phyloP scores from a whole-genome alignment of 192 early-diverging fungal species.

The Funneliformis geosporum region DNA sequence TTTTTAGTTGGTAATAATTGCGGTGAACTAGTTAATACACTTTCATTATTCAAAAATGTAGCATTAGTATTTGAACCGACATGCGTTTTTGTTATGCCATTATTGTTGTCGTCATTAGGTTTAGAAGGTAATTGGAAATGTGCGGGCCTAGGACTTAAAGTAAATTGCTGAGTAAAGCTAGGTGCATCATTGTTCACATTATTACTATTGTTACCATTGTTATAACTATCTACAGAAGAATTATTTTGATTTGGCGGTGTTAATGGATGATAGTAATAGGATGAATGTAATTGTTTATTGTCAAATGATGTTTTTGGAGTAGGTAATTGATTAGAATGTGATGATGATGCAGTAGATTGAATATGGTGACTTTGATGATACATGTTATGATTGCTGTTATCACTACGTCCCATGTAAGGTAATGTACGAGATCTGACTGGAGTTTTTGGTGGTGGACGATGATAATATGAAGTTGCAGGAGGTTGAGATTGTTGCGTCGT shows the following conservation, averaged over 20 bases:
- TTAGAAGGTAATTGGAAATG: neutral
- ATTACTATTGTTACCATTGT: neutral
- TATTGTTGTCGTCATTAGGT: neutral
- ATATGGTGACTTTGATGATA: neutral
- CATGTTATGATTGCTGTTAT: neutral
- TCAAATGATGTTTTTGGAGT: conserved; percentile 11
- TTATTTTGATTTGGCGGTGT: neutral
- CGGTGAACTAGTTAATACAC: neutral
- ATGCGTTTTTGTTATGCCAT: neutral
- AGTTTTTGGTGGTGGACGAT: neutral
- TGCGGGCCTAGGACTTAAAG: neutral
- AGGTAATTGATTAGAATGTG: neutral
- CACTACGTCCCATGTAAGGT: neutral
- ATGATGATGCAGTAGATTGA: neutral
- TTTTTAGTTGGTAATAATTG: neutral
- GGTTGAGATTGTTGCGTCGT: neutral
- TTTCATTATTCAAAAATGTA: neutral
- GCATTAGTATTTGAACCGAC: neutral
- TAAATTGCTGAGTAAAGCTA: conserved; percentile 14
- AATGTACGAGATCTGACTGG: neutral
- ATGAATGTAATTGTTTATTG: conserved; percentile 17
- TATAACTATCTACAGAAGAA: neutral
- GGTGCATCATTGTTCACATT: neutral
- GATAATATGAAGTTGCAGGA: neutral
- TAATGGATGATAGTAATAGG: neutral